These are phyloP conservation scores for Pisolithus albus DNA, from an alignment of 768 basidiomycete genomes.

Conservation along the genomic window DNA sequence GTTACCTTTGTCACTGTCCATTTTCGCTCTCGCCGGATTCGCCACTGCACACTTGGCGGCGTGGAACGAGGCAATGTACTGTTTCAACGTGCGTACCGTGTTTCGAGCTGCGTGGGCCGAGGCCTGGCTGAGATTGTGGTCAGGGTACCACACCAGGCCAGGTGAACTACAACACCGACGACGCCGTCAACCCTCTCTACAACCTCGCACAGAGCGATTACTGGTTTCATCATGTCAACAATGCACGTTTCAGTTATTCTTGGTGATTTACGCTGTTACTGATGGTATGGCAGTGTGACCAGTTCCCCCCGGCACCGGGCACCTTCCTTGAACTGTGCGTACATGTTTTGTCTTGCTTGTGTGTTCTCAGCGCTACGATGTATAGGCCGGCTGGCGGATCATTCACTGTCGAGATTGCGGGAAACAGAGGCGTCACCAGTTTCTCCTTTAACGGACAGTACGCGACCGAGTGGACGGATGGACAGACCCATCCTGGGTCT, in stretches of 20 bases:
- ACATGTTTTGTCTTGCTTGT: neutral
- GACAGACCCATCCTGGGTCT: constrained; percentile 34
- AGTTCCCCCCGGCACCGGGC: constrained; percentile 37
- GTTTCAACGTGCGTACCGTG: constrained; percentile 30
- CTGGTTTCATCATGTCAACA: constrained; percentile 29
- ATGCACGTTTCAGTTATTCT: constrained; percentile 23
- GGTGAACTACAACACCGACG: constrained; percentile 33
- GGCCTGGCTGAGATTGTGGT: neutral
- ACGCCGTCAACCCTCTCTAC: constrained; percentile 37
- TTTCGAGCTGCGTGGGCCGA: neutral
- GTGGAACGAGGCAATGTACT: constrained; percentile 41
- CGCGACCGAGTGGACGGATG: constrained; percentile 42
- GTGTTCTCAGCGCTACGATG: neutral
- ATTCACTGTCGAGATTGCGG: constrained; percentile 44
- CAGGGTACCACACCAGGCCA: constrained; percentile 25
- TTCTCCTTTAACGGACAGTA: constrained; percentile 36
- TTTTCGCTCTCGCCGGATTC: constrained; percentile 1
- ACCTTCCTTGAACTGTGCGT: constrained; percentile 39
- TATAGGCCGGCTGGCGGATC: constrained; percentile 41
- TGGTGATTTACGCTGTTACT: constrained; percentile 28
- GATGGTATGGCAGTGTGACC: constrained; percentile 32
- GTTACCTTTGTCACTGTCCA: neutral
- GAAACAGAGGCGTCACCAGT: constrained; percentile 44
- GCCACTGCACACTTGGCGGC: constrained; percentile 38
- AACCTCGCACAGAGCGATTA: constrained; percentile 35